Conservation (phyloP, 2,329 filamentous ascomycete species). For the Cadophora sp. region DNA sequence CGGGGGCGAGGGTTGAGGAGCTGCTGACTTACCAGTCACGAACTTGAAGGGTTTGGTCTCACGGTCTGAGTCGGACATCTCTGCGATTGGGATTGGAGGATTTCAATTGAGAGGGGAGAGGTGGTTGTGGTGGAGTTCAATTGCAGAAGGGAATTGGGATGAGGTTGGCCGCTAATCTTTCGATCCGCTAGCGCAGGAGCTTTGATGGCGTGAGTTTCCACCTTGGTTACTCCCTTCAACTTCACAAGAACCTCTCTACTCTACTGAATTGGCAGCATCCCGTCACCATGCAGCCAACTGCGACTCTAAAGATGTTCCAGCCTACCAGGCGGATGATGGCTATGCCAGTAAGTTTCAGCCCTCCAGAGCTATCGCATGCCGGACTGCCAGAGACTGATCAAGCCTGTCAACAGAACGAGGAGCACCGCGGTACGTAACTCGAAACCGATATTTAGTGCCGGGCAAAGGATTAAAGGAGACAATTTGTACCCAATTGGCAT, state of each 20-base stretch:
- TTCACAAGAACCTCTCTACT: conserved; percentile 26
- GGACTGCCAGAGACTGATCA: conserved; percentile 45
- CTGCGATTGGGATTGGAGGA: conserved; percentile 54
- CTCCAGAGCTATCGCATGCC: not conserved
- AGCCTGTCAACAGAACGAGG: conserved; percentile 60
- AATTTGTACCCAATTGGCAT: conserved; percentile 24
- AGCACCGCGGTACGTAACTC: conserved; percentile 67
- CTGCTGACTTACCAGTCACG: conserved; percentile 81
- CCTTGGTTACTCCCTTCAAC: conserved; percentile 24
- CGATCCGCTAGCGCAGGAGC: conserved; percentile 37
- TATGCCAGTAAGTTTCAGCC: conserved; percentile 68
- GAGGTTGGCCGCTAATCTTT: conserved; percentile 25
- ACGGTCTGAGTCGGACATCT: conserved; percentile 88
- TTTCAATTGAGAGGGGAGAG: conserved; percentile 44
- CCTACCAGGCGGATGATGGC: conserved; percentile 72
- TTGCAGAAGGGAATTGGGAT: conserved; percentile 39
- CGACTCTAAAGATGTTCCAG: conserved; percentile 70
- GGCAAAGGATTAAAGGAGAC: conserved; percentile 23
- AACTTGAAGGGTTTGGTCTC: conserved; percentile 99
- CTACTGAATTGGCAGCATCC: conserved; percentile 28
- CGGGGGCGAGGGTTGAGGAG: conserved; percentile 33
- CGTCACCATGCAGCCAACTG: conserved; percentile 54
- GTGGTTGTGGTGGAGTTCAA: conserved; percentile 39
- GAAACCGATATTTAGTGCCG: conserved; percentile 13
- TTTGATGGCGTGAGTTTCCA: not conserved